Base-by-base conservation (phyloP, 208 protist species). In the Acanthamoeba castellanii region DNA sequence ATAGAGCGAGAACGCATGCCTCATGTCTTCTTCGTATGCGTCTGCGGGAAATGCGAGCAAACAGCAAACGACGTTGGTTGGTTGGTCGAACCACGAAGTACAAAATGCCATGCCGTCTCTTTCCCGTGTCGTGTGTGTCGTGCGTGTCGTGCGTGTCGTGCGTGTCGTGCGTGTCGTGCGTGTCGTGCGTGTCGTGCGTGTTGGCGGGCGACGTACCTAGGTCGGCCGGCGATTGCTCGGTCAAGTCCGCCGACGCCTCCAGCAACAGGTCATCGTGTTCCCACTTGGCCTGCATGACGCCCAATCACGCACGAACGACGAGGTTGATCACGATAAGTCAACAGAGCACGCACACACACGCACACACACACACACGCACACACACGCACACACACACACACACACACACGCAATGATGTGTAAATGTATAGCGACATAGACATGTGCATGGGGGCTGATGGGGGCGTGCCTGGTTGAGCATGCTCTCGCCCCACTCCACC, bases 1-100 rank as follows among this genome's bases (percentile, higher is more conserved):
- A 37, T 85, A 85, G 45, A 85, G 76, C 18, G 76, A 85, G 76
- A 85, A 85, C n/a, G 76, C 76, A 1, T 57, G 76, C 27, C 76
- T 34, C 76, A 85, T 85, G 76, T 85, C 76, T 9, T 85, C 76
- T 20, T 85, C 76, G 45, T 47, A 85, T 0, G 76, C 32, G 47
- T 50, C 59, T 66, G 22, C 55, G 16, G 20, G 16, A 13, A 7
- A 25, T 1, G 20, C 55, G 55, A 7, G 16, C 55, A 61, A 61
- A 25, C 3, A 61, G 11, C 55, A 61, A 25, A 1, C 1, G 37
- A 42, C 37, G 3, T 42, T 42, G 2, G 37, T 3, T 42, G 37
- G 37, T 42, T 42, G 37, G 37, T 42, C 37, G 37, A 4, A 74
- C 27, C n/a, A n/a, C 13, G 22, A 37, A n/a, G n/a, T n/a, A n/a